Conservation (phyloP, 106 monocot species). For the Alisma plantagoaquatica region DNA sequence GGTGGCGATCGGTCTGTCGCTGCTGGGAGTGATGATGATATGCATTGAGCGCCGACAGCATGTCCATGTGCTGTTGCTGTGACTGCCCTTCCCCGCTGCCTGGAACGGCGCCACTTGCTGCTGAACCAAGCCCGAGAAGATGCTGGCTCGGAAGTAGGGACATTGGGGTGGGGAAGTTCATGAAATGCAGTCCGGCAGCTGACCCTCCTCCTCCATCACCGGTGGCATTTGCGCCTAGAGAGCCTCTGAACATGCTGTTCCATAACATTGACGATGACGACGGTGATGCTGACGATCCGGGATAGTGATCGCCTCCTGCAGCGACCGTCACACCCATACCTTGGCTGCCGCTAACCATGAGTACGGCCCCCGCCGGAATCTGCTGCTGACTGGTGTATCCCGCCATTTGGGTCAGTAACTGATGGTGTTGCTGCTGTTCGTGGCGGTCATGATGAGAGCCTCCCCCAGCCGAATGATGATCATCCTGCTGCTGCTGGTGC, state of each 20-base stretch:
- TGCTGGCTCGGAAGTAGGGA: conserved; percentile 48
- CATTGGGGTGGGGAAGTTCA: conserved; percentile 79
- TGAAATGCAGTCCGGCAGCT: conserved; percentile 54
- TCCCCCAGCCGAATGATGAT: no score
- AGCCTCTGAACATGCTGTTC: conserved; percentile 26
- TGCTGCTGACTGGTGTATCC: conserved; percentile 2
- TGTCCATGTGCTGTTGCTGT: conserved; percentile 71
- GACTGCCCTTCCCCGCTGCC: no score
- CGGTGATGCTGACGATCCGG: conserved; percentile 11
- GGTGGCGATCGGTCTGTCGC: conserved; percentile 10
- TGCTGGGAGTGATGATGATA: conserved; percentile 19
- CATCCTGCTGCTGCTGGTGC: conserved; percentile 12
- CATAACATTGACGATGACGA: conserved; percentile 20
- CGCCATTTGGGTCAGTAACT: conserved; percentile 27
- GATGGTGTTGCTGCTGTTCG: conserved; percentile 25
- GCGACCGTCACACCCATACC: no score
- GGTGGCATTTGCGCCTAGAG: no score
- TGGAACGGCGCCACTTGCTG: neutral
- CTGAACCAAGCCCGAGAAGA: conserved; percentile 44
- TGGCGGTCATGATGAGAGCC: no score
- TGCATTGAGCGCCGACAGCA: conserved; percentile 45
- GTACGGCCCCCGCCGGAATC: conserved; percentile 18
- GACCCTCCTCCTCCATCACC: no score
- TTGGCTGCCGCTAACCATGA: conserved; percentile 60
- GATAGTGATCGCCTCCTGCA: conserved; percentile 1